Base-by-base conservation (phyloP, 1,139 yeast genomes). In the Pichia sp. region DNA sequence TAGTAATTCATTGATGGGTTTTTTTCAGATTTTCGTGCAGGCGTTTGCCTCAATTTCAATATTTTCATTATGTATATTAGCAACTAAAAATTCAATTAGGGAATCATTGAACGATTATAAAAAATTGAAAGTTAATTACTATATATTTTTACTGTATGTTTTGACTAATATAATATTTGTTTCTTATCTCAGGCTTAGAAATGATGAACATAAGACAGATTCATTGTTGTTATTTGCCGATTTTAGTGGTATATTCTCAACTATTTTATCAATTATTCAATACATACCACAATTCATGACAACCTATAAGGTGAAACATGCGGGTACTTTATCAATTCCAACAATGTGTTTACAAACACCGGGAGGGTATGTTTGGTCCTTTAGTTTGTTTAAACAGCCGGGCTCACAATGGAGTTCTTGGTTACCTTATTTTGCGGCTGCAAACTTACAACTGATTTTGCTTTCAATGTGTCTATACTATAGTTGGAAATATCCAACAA, bases 301-400 rank as follows among this genome's bases (percentile, higher is more conserved):
- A 34, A 88, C 96, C 0, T 83, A 75, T 62, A 65, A 61, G 3
- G 74, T 87, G 54, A 84, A 84, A 62, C 91, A 84, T 60, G 84
- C 95, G 0, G 96, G 96, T 3, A 83, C 91, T 0, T 73, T 89
- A 39, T 86, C 95, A 0, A 74, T 87, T 27, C 80, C 84, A 8
- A 87, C 87, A 89, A 86, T 89, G 93, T 72, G 83, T 51, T 77
- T 89, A 57, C 96, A 89, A 66, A 87, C 95, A 19, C 96, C 96
- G 0, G 96, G 96, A 16, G 96, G 96, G 29, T 84, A 79, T 60
- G 57, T 87, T 2, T 88, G 93, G 83, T 79, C 95, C 0, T 75
- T 81, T 18, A 81, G 88, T 3, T 70, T 89, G 52, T 84, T 81
- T 52, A 69, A 79, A 54, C 80, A 91, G 47, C 85, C 86, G 45